A percentile compares a stretch with the other conserved stretches of the same genome.
These are phyloP conservation scores for Hyphodiscus sp. DNA, from an alignment of 2,329 filamentous ascomycete genomes.

Conservation along the genomic window DNA sequence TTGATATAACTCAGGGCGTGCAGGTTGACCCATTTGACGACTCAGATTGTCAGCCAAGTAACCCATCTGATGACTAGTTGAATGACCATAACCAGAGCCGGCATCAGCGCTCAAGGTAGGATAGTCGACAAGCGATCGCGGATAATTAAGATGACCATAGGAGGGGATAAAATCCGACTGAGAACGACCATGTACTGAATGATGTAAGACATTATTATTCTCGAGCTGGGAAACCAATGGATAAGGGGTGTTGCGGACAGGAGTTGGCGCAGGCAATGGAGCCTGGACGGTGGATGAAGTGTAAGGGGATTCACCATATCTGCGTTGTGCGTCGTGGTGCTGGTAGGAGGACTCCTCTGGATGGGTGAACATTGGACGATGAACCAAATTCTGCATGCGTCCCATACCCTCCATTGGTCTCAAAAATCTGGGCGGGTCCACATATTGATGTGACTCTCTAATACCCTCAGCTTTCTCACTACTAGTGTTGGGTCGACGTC, in stretches of 20 bases:
- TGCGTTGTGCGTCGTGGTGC: slow-evolving; percentile 6
- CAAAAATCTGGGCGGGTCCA: background rate
- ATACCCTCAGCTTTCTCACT: background rate
- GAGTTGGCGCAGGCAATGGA: slow-evolving; percentile 20
- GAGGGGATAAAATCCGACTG: background rate
- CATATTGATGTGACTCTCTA: background rate
- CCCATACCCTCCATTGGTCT: slow-evolving; percentile 7
- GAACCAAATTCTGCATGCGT: slow-evolving; percentile 10
- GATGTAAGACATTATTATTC: slow-evolving; percentile 4
- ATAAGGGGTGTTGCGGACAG: slow-evolving; percentile 3
- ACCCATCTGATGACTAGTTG: too few species aligned
- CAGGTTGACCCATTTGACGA: too few species aligned
- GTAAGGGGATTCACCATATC: slow-evolving; percentile 8
- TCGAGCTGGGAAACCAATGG: slow-evolving; percentile 23
- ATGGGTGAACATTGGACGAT: slow-evolving; percentile 16
- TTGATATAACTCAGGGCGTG: too few species aligned
- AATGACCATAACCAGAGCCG: too few species aligned
- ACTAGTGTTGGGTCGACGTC: slow-evolving; percentile 9
- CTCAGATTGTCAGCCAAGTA: too few species aligned
- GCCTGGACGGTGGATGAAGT: slow-evolving; percentile 12
- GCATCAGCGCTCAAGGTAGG: too few species aligned
- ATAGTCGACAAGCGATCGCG: too few species aligned
- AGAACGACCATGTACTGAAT: background rate
- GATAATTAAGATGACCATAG: background rate
- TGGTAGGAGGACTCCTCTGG: slow-evolving; percentile 17